Base-by-base conservation (phyloP, 1,139 yeast genomes). In the Debaryomyces fabryi region DNA sequence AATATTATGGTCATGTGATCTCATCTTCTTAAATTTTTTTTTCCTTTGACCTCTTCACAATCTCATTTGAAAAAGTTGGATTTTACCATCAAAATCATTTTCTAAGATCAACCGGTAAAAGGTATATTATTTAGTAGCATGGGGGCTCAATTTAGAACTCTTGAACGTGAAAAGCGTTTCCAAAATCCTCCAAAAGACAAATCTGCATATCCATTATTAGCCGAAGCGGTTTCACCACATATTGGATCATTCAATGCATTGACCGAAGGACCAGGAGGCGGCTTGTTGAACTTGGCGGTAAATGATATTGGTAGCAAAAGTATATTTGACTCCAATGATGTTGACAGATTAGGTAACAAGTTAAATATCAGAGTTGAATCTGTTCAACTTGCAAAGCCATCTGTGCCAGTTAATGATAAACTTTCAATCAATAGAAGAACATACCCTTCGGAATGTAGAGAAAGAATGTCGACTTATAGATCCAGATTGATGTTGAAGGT, bases 171-270 rank as follows among this genome's bases (percentile, higher is more conserved):
- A 65, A 68, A 79, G 54, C 79, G 96, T 59, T 93, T 90, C 72
- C 80, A 82, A 58, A 84, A 88, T 64, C 99, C 99, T 37, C 96
- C 98, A 45, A 85, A 83, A 71, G 96, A 88, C 59, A 81, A 87
- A 63, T 78, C 89, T 23, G 89, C 90, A 1, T 93, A 74, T 61
- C 97, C 97, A 6, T 72, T 91, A 44, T 78, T 95, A 40, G 80
- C 81, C 50, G 96, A 89, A 52, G 98, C 99, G 10, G 95, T 93
- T 35, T 83, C 83, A 50, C 99, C 99, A 10, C 99, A 93, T 66
- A 80, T 95, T 50, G 98, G 96, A 8, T 93, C 99, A 2, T 93
- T 93, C 77, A 87, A 93, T 75, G 98, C 97, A 12, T 77, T 93
- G 50, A 88, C 96, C 36, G 96, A 88, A 51, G 97, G 96, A 23